phyloP scores from a whole-genome alignment of 148 eudicot genomes.

The Drosera capensis region DNA sequence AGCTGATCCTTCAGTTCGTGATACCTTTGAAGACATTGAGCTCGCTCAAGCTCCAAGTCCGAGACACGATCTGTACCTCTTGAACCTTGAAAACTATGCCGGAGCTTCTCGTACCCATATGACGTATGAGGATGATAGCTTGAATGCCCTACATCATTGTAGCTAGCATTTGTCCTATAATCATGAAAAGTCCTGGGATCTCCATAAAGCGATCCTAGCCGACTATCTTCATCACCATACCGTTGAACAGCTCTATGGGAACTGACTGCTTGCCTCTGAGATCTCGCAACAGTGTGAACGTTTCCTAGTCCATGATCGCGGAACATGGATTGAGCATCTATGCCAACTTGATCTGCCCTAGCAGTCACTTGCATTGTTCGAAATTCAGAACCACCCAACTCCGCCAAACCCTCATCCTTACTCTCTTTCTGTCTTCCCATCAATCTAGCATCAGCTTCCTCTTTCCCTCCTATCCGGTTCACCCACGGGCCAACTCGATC shows the following conservation, averaged over 20 bases:
- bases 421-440: slow-evolving; percentile 7
- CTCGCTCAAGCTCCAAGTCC: slow-evolving; percentile 35
- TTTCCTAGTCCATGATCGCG: slow-evolving; percentile 15
- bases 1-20: slow-evolving; percentile 48
- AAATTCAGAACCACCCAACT: slow-evolving; percentile 3
- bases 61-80: slow-evolving; percentile 27
- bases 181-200: slow-evolving; percentile 6
- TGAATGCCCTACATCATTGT: slow-evolving; percentile 40
- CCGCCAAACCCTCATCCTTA: neutral
- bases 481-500: neutral
- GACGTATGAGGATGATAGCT: slow-evolving; percentile 13
- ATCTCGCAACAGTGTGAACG: slow-evolving; percentile 6
- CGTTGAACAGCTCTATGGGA: slow-evolving; percentile 12
- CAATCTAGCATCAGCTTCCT: slow-evolving; percentile 3
- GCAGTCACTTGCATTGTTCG: slow-evolving; percentile 15
- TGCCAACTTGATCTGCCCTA: slow-evolving; percentile 14
- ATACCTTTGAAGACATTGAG: slow-evolving; percentile 45
- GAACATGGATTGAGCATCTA: slow-evolving; percentile 9
- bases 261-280: slow-evolving; percentile 10
- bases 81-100: slow-evolving; percentile 14
- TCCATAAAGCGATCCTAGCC: slow-evolving; percentile 6
- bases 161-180: slow-evolving; percentile 15
- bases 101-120: slow-evolving; percentile 24
- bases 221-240: too few relatives aligned
- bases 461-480: slow-evolving; percentile 4